Conservation (phyloP, 805 yeast genomes). For the Ogataea wickerhamii region DNA sequence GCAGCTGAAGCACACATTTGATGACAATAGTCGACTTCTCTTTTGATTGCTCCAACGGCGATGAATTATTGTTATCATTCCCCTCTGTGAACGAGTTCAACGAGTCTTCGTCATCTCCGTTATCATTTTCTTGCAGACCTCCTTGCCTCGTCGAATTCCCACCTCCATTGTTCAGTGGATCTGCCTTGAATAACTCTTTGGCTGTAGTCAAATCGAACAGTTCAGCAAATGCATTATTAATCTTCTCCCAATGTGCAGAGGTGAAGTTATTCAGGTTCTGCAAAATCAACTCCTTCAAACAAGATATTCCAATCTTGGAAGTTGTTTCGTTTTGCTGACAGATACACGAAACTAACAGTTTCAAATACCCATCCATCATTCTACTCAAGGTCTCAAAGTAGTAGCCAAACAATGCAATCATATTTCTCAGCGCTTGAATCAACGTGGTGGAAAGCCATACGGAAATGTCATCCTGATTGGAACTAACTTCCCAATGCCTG, state of each 20-base stretch:
- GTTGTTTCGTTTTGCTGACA: conserved; percentile 97
- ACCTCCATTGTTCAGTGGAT: conserved; percentile 37
- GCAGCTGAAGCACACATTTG: conserved; percentile 84
- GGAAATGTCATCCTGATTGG: conserved; percentile 78
- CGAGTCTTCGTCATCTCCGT: conserved; percentile 6
- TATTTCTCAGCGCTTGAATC: conserved; percentile 88
- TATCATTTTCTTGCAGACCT: conserved; percentile 17
- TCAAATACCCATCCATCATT: conserved; percentile 75
- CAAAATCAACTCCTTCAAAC: conserved; percentile 75
- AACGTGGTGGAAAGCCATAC: conserved; percentile 97
- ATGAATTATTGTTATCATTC: conserved; percentile 21
- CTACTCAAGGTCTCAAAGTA: conserved; percentile 74
- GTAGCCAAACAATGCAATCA: conserved; percentile 77
- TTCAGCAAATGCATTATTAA: conserved; percentile 60
- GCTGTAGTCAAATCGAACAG: conserved; percentile 86
- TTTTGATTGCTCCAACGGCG: conserved; percentile 41
- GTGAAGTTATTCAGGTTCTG: conserved; percentile 67
- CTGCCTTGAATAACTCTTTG: conserved; percentile 67
- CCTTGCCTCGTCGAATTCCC: conserved; percentile 26
- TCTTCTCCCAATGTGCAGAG: conserved; percentile 67
- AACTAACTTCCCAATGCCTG: conserved; percentile 68
- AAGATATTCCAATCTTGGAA: conserved; percentile 89
- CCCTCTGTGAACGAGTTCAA: conserved; percentile 1
- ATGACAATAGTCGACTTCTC: conserved; percentile 78
- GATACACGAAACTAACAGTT: conserved; percentile 77